phyloP scores from a whole-genome alignment of 106 monocot species.

The Dioscorea zingiberensis region DNA sequence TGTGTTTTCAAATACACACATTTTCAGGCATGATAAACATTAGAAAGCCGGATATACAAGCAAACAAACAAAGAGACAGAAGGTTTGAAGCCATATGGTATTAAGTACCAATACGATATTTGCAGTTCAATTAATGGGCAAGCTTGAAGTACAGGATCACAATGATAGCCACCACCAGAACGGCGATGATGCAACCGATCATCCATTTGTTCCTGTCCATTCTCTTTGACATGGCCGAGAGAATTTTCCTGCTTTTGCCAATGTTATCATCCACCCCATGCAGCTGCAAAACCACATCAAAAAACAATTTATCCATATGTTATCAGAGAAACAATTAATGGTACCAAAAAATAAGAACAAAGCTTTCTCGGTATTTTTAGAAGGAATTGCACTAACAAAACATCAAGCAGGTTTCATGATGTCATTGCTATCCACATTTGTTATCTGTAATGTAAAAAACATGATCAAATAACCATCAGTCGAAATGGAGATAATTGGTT shows the following conservation, averaged over 20 bases:
- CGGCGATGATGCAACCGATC: slow-evolving; percentile 49
- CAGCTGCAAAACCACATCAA: slow-evolving; percentile 32
- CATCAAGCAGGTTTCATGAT: not conserved
- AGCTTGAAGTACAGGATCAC: slow-evolving; percentile 75
- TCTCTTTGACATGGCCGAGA: slow-evolving; percentile 62
- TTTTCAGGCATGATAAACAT: no score
- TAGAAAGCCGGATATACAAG: no score
- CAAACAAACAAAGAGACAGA: no score
- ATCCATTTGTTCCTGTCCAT: slow-evolving; percentile 87
- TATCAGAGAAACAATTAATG: not conserved
- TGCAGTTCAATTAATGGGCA: no score
- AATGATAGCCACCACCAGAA: slow-evolving; percentile 51
- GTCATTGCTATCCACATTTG: not conserved
- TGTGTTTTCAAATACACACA: no score
- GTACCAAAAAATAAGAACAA: not conserved
- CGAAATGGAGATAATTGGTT: no score
- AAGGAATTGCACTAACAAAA: not conserved
- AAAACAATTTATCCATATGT: no score
- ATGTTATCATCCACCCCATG: slow-evolving; percentile 77
- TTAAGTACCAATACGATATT: no score
- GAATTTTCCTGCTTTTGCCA: slow-evolving; percentile 65
- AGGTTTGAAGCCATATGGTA: no score
- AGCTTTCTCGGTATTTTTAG: not conserved
- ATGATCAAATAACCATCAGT: not conserved
- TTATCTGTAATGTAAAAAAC: no score